A percentile compares a stretch with the other conserved stretches of the same genome.
These are phyloP conservation scores for Yarrowia phangngaensis DNA, from an alignment of 805 yeast species.

Conservation along the genomic window DNA sequence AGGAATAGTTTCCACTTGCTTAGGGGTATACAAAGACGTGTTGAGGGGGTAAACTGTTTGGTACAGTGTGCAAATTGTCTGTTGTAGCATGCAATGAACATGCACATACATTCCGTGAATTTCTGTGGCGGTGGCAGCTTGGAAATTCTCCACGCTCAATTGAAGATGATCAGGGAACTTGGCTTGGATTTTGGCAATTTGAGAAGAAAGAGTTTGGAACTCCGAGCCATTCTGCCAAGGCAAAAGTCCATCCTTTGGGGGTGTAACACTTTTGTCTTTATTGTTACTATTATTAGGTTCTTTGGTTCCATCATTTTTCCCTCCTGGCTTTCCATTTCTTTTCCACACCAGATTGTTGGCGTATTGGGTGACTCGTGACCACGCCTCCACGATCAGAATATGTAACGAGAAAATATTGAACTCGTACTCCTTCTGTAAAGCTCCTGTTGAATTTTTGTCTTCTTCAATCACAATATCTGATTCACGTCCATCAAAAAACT, in stretches of 20 bases:
- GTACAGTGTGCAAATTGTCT: slow-evolving; percentile 36
- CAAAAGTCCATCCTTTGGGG: background rate
- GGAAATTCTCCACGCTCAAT: slow-evolving; percentile 9
- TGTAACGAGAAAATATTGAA: slow-evolving; percentile 26
- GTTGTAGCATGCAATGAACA: slow-evolving; percentile 37
- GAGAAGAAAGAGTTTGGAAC: slow-evolving; percentile 20
- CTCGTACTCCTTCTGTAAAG: slow-evolving; percentile 27
- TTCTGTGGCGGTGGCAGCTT: slow-evolving; percentile 1
- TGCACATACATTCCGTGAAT: slow-evolving; percentile 37
- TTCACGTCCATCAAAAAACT: slow-evolving; percentile 15
- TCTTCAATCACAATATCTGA: slow-evolving; percentile 23
- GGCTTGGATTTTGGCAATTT: slow-evolving; percentile 11
- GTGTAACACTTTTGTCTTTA: slow-evolving; percentile 5
- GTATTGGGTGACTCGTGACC: slow-evolving; percentile 32
- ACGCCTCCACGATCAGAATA: slow-evolving; percentile 27
- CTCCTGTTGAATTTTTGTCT: slow-evolving; percentile 21
- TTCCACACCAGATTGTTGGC: slow-evolving; percentile 27
- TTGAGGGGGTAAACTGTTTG: slow-evolving; percentile 38
- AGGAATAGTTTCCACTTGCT: slow-evolving; percentile 29
- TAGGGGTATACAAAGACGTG: slow-evolving; percentile 1
- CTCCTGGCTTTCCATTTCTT: slow-evolving; percentile 35
- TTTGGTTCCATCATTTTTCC: slow-evolving; percentile 36
- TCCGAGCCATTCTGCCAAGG: slow-evolving; percentile 33
- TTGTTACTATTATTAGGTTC: slow-evolving; percentile 24
- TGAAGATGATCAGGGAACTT: slow-evolving; percentile 26